Evolutionary conservation across 352 stramenopile genomes (phyloP), one percentile per base, ranked within the genome.

Genomic region (Phytophthora ohioensis): DNA sequence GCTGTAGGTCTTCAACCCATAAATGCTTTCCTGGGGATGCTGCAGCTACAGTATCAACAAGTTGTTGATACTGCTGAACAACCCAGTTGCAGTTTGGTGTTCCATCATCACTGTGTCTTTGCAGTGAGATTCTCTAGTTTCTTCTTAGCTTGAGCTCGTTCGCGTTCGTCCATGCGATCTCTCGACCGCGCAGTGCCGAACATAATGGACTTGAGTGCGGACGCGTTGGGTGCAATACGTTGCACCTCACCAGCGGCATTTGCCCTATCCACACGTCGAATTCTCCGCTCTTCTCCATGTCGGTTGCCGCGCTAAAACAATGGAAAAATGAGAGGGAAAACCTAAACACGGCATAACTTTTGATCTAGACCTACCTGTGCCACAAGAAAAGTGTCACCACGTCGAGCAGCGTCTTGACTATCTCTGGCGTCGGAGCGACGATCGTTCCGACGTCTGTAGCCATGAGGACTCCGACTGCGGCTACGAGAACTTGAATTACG

Each of bases 21-120:
- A 27, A 27, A 27, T 27, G 21, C 21, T 27, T 27, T 27, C 21
- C 21, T 27, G 21, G 21, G 21, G 21, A 27, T 27, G 21, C 21
- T 27, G 21, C 21, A 27, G 21, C 21, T 27, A 27, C 21, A 27
- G 21, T 27, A 27, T 27, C 21, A 27, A 27, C 21, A 27, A 27
- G 21, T 27, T 27, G 21, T 27, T 27, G 21, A 27, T 27, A 27
- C 21, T 27, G 21, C 21, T 27, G 21, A 27, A 27, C 1, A 27
- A 27, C 21, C 21, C 54, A 60, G 39, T 34, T 51, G 47, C 30
- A 27, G 41, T 5, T 39, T 54, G 30, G n/a, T 97, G 97, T 70
- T 97, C 17, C 6, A 48, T 3, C 49, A 10, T 61, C 38, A 61
- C 32, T 95, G 12, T 46, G 11, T 42, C 13, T 57, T 51, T 12